phyloP scores from a whole-genome alignment of 495 filamentous ascomycete species.

The Neurospora terricola region DNA sequence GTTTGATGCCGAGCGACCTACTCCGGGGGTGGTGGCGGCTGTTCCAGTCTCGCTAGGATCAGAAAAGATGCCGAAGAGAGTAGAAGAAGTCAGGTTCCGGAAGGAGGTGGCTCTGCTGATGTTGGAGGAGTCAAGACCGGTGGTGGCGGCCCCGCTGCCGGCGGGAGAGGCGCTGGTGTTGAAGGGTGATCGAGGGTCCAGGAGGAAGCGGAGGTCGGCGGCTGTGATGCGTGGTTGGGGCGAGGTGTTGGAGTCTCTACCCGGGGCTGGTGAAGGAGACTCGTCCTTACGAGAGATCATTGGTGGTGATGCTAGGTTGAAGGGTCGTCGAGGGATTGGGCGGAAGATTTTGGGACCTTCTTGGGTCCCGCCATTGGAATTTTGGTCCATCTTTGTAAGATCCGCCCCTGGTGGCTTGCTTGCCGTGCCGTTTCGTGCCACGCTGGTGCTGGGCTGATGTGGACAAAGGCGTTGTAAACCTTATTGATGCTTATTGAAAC shows the following conservation, averaged over 20 bases:
- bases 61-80: conserved; percentile 83
- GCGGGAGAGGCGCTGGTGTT: conserved; percentile 12
- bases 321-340: conserved; percentile 63
- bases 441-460: neutral
- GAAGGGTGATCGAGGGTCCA: conserved; percentile 16
- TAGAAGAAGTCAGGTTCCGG: conserved; percentile 80
- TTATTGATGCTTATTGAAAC: neutral
- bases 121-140: conserved; percentile 5
- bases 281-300: conserved; percentile 38
- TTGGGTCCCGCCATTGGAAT: neutral
- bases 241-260: conserved; percentile 21
- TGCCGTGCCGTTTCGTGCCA: neutral
- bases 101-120: conserved; percentile 62
- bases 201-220: conserved; percentile 27
- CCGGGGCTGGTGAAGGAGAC: conserved; percentile 34
- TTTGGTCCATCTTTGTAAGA: neutral
- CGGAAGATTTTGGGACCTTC: conserved; percentile 23
- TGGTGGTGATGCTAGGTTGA: conserved; percentile 50
- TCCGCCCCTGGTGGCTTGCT: neutral
- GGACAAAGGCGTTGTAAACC: neutral
- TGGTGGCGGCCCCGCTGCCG: conserved; percentile 3
- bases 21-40: neutral
- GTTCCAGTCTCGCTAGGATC: conserved; percentile 23
- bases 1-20: neutral
- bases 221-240: conserved; percentile 16